These are phyloP conservation scores for Neoarthrinium moseri DNA, from an alignment of 2,329 filamentous ascomycete species.

Conservation along the genomic window DNA sequence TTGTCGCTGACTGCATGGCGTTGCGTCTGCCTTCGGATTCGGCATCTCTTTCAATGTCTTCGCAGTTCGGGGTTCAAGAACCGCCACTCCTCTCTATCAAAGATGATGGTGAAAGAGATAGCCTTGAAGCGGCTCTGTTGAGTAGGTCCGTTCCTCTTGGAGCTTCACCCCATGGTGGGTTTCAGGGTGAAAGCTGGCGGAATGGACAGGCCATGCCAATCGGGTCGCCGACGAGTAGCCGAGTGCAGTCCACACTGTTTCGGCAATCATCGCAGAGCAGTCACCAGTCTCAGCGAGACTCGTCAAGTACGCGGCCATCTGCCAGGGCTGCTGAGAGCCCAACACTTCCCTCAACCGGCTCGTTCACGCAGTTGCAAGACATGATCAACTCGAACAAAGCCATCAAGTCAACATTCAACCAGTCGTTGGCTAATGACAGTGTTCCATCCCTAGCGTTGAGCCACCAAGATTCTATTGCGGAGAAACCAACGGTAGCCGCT, in stretches of 20 bases:
- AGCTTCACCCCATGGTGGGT: slow-evolving; percentile 18
- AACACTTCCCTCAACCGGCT: slow-evolving; percentile 55
- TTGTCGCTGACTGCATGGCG: slow-evolving; percentile 76
- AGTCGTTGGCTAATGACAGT: slow-evolving; percentile 57
- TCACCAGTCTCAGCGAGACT: slow-evolving; percentile 47
- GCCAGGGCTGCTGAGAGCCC: slow-evolving; percentile 57
- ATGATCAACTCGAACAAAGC: slow-evolving; percentile 60
- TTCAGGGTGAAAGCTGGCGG: slow-evolving; percentile 46
- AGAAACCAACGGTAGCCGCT: slow-evolving; percentile 32
- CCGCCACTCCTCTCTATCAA: slow-evolving; percentile 20
- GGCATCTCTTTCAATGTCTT: slow-evolving; percentile 12
- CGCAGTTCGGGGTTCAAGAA: slow-evolving; percentile 19
- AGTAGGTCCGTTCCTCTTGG: slow-evolving; percentile 31
- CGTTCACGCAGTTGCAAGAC: slow-evolving; percentile 58
- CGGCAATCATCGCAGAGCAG: slow-evolving; percentile 51
- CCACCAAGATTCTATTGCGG: slow-evolving; percentile 44
- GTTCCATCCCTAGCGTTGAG: slow-evolving; percentile 52
- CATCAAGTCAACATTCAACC: slow-evolving; percentile 54
- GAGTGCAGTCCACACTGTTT: slow-evolving; percentile 34
- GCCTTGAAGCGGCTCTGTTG: slow-evolving; percentile 37
- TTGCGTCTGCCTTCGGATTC: slow-evolving; percentile 46
- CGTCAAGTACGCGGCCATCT: slow-evolving; percentile 38
- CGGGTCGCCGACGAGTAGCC: slow-evolving; percentile 39
- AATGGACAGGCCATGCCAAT: slow-evolving; percentile 51
- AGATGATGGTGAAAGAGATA: slow-evolving; percentile 31